Evolutionary conservation across 768 basidiomycete species (phyloP).

Genomic region (Tylopilus rubrobrunneus): DNA sequence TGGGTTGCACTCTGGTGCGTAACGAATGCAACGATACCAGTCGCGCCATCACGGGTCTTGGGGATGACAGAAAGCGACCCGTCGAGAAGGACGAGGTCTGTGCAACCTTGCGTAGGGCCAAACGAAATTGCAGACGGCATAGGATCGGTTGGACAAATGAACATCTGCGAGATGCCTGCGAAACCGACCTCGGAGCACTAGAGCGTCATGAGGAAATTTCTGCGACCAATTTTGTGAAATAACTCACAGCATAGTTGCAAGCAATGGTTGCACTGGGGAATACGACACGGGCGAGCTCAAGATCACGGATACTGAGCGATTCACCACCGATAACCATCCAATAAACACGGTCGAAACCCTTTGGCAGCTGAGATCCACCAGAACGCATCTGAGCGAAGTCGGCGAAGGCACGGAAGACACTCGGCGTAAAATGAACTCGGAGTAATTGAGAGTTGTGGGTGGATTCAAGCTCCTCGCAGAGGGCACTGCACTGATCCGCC

Average conservation of each 20-base stretch:
- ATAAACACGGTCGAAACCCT: conserved; percentile 26
- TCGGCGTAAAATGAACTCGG: conserved; percentile 28
- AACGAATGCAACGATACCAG: conserved; percentile 27
- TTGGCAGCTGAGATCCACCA: conserved; percentile 12
- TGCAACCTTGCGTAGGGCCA: conserved; percentile 26
- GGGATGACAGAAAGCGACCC: conserved; percentile 21
- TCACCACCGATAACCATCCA: conserved; percentile 34
- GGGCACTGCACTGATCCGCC: conserved; percentile 22
- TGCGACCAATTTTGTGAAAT: neutral
- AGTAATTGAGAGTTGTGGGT: conserved; percentile 19
- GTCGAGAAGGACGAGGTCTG: conserved; percentile 27
- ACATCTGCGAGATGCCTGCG: conserved; percentile 30
- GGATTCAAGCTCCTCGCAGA: conserved; percentile 26
- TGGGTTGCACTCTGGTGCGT: conserved; percentile 26
- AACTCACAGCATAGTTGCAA: conserved; percentile 30
- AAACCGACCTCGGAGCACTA: conserved; percentile 31
- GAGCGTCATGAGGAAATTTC: neutral
- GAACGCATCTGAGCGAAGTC: conserved; percentile 25
- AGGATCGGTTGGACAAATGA: conserved; percentile 21
- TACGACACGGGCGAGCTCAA: conserved; percentile 22
- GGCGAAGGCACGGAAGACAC: conserved; percentile 29
- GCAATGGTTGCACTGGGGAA: conserved; percentile 28
- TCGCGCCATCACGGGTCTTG: conserved; percentile 17
- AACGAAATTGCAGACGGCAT: conserved; percentile 28
- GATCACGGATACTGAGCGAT: conserved; percentile 23